Evolutionary conservation across 1,284 basidiomycete species (phyloP).

Genomic region (Trametes pubescens): DNA sequence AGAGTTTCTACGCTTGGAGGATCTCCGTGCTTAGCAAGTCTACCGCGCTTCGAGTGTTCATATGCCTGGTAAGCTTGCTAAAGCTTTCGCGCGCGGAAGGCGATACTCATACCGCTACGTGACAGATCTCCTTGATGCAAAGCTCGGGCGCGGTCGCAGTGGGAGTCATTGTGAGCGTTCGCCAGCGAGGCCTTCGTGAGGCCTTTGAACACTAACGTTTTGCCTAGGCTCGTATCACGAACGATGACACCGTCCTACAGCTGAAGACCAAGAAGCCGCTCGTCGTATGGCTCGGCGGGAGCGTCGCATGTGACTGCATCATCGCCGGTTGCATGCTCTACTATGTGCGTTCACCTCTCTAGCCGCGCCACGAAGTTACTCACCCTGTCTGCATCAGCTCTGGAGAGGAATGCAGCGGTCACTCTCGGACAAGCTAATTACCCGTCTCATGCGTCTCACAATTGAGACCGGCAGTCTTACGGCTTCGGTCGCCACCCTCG

Average conservation of each 20-base stretch:
- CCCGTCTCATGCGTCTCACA: slow-evolving; percentile 16
- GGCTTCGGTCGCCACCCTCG: slow-evolving; percentile 23
- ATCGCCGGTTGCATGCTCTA: slow-evolving; percentile 26
- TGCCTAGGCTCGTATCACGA: slow-evolving; percentile 4
- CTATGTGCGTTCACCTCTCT: slow-evolving; percentile 13
- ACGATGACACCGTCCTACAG: slow-evolving; percentile 6
- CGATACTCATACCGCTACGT: background rate
- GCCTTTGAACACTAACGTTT: background rate
- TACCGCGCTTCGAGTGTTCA: slow-evolving; percentile 1
- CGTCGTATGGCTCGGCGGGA: slow-evolving; percentile 26
- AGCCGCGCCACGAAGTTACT: too few species aligned
- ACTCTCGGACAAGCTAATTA: slow-evolving; percentile 4
- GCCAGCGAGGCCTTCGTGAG: too few species aligned
- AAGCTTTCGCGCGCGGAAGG: background rate
- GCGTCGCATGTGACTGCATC: slow-evolving; percentile 23
- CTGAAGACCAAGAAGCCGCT: background rate
- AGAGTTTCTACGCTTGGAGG: slow-evolving; percentile 28
- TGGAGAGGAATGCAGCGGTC: slow-evolving; percentile 6
- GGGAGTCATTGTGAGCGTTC: slow-evolving; percentile 16
- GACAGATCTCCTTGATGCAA: slow-evolving; percentile 21
- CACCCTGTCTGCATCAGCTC: background rate
- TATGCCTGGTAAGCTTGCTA: slow-evolving; percentile 17
- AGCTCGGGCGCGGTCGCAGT: slow-evolving; percentile 13
- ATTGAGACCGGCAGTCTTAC: slow-evolving; percentile 24
- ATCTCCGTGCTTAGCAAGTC: slow-evolving; percentile 27